Evolutionary conservation across 306 rosid species (phyloP).

Genomic region (Oemleria cerasiformis): DNA sequence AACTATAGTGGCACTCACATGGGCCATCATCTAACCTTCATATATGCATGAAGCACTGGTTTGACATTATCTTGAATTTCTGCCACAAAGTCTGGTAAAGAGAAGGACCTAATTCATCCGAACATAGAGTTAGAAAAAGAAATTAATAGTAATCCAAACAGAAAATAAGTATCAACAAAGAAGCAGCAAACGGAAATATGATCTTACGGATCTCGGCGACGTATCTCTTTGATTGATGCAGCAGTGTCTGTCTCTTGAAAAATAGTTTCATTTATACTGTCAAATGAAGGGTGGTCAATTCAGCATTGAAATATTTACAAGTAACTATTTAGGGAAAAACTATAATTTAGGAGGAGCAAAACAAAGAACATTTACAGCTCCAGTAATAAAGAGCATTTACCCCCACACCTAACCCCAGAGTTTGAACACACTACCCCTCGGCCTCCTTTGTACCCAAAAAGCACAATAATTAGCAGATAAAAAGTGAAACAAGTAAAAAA

Average conservation of each 20-base stretch:
- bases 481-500: conserved; percentile 7
- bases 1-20: conserved; percentile 18
- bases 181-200: conserved; percentile 20
- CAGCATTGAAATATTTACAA: conserved; percentile 21
- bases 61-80: conserved; percentile 85
- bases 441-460: background rate
- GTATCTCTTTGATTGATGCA: conserved; percentile 80
- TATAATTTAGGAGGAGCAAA: background rate
- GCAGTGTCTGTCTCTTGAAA: conserved; percentile 94
- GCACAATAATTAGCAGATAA: background rate
- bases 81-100: conserved; percentile 72
- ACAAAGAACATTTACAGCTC: background rate
- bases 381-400: too few relatives aligned
- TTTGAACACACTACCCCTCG: too few relatives aligned
- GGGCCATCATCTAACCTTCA: conserved; percentile 47
- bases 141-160: conserved; percentile 19
- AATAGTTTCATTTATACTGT: conserved; percentile 78
- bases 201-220: conserved; percentile 80
- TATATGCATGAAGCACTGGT: conserved; percentile 87
- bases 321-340: background rate
- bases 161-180: conserved; percentile 15
- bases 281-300: conserved; percentile 18
- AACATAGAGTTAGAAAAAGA: background rate
- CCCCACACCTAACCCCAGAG: too few relatives aligned
- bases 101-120: conserved; percentile 54